Base-by-base conservation (phyloP, 805 yeast genomes). In the Myxozyma monticola region DNA sequence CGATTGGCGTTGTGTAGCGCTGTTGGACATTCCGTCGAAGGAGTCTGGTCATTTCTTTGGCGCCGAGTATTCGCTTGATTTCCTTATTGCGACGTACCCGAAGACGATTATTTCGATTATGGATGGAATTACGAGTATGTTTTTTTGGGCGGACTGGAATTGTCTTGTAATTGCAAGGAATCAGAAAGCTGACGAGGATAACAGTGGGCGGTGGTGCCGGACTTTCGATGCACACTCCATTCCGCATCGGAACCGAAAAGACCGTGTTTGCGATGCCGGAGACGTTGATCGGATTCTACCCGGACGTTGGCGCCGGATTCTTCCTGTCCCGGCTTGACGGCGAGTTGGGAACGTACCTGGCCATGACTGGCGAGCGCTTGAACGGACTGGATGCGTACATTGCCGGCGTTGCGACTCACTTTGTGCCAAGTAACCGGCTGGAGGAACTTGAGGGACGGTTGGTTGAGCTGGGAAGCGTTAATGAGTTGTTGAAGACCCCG, bases 191-290 rank as follows among this genome's bases (percentile, higher is more conserved):
- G 6, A 10, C 37, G 12, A 21, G 22, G 22, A 17, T n/a, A 22
- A 18, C 7, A 22, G 88, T 93, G 96, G 99, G 98, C 48, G 98
- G 98, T 45, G 98, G 98, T 61, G 96, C 89, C 37, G 98, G 99
- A 3, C 72, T 93, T 38, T 76, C 91, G 0, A 84, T 88, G 36
- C 98, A 93, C 69, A 84, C 88, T 10, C 91, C 96, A 2, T 91
- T 91, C 75, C 80, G 98, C 64, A 73, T 93, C 33, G 95, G 95
- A n/a, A 86, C 96, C 36, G 97, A 91, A 62, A 78, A 79, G 62
- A 90, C 98, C 9, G 77, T 83, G 66, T 78, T 89, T 71, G 96
- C 98, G 55, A 93, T 93, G 99, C 98, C 99, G 7, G 98, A 93
- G 70, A 85, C 95, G 76, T 89, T 87, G 63, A 93, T 93, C 67